Conservation (phyloP, 352 stramenopile species). For the Phytopythium cucurbitacearum region DNA sequence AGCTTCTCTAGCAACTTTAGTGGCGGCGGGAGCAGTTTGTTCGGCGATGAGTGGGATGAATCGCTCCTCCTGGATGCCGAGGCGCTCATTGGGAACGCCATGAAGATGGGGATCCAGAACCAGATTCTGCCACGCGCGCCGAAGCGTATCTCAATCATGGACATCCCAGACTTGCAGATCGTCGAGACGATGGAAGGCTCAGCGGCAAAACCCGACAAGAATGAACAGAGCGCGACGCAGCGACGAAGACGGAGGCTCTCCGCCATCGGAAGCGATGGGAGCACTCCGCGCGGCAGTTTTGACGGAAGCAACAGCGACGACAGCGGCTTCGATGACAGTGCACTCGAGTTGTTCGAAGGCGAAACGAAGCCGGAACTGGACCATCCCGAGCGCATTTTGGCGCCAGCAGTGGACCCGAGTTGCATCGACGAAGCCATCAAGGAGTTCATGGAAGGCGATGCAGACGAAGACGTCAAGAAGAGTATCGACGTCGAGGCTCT, state of each 20-base stretch:
- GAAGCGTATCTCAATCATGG: constrained; percentile 57
- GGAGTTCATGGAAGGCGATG: constrained; percentile 29
- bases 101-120: constrained; percentile 68
- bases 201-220: not conserved
- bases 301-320: constrained; percentile 12
- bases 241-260: constrained; percentile 12
- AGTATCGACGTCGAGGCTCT: constrained; percentile 28
- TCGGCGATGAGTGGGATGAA: constrained; percentile 36
- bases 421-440: constrained; percentile 52
- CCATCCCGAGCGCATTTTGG: constrained; percentile 1
- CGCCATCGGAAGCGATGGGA: constrained; percentile 12
- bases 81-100: constrained; percentile 60
- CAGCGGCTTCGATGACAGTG: not conserved
- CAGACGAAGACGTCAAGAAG: constrained; percentile 6
- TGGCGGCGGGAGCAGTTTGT: constrained; percentile 7
- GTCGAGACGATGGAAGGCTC: constrained; percentile 37
- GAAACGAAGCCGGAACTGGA: constrained; percentile 9
- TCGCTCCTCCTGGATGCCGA: constrained; percentile 61
- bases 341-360: constrained; percentile 10
- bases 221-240: not conserved
- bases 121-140: constrained; percentile 45
- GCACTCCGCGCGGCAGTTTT: constrained; percentile 13
- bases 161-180: constrained; percentile 68
- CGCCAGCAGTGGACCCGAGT: constrained; percentile 14
- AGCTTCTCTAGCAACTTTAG: constrained; percentile 20